Conservation (phyloP, 2,329 filamentous ascomycete genomes). For the Colletotrichum tropicicola region DNA sequence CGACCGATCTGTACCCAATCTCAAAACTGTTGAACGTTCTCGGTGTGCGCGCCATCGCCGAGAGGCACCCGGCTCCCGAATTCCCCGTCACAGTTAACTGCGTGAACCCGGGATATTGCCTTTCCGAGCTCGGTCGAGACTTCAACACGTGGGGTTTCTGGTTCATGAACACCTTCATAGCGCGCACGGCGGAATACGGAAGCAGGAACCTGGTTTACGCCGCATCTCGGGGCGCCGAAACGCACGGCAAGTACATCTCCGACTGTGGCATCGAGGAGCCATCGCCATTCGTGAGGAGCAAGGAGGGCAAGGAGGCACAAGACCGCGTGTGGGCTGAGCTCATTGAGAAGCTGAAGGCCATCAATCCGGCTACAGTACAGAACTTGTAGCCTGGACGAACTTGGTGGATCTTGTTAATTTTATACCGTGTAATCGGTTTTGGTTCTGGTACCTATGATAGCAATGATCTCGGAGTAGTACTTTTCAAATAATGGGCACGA, state of each 20-base stretch:
- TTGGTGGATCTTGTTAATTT: too few species aligned
- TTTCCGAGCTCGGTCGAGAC: conserved; percentile 54
- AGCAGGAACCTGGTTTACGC: conserved; percentile 52
- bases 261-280: conserved; percentile 41
- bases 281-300: conserved; percentile 46
- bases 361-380: conserved; percentile 44
- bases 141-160: conserved; percentile 14
- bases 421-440: too few species aligned
- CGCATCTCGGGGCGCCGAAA: conserved; percentile 46
- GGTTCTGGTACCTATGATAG: too few species aligned
- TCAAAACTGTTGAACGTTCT: conserved; percentile 44
- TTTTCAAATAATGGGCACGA: too few species aligned
- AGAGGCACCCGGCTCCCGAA: conserved; percentile 9
- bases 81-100: conserved; percentile 56
- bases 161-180: conserved; percentile 45
- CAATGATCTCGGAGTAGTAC: too few species aligned
- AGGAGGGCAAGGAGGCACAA: conserved; percentile 46
- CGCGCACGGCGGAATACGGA: conserved; percentile 56
- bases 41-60: conserved; percentile 34
- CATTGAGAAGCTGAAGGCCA: conserved; percentile 47
- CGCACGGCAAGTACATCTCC: conserved; percentile 56
- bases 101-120: conserved; percentile 62
- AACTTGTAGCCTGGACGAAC: too few species aligned
- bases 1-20: conserved; percentile 35
- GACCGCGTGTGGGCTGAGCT: conserved; percentile 54